Evolutionary conservation across 2,329 filamentous ascomycete species (phyloP), one percentile per base, ranked within the genome.

Genomic region (Dactylellina leptospora): DNA sequence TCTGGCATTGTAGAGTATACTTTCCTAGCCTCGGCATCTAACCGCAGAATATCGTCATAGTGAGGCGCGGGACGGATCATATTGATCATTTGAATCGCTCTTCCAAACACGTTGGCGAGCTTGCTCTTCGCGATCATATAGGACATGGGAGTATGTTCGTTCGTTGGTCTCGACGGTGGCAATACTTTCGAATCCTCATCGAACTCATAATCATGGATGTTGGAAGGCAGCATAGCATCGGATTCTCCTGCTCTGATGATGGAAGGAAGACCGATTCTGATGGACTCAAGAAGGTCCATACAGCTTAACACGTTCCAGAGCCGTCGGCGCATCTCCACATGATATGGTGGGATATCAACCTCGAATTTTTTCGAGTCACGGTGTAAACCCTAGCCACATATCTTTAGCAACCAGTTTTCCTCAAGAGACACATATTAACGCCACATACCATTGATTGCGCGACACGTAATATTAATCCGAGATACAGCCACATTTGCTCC

Each of bases 141-240:
- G 8, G 88, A 86, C 74, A 92, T 87, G 0, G 90, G 89, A 0
- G 91, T 93, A 1, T 89, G 85, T 77, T 93, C 90, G 0, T 85
- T 87, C 28, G 82, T 82, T 0, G 90, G 88, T 63, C 90, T 82
- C 0, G 89, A 86, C 1, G 86, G 84, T 0, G 91, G 91, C 8
- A 93, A 79, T 5, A 84, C 81, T 74, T 88, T 89, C 74, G 87
- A 89, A 20, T 86, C 85, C 2, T 89, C 87, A 48, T 87, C 85
- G 38, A 95, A 88, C 75, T 93, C 91, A 74, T 93, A 90, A 75
- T 95, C 91, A 77, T 90, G 91, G 13, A 93, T 84, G 77, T 93
- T 95, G 63, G 87, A 86, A 0, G 91, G 91, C 4, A 91, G 81
- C 75, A 89, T 84, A 0, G 90, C 89, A 76, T 95, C 91, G 61